Base-by-base conservation (phyloP, 2,329 filamentous ascomycete species). In the Aspergillus niger region DNA sequence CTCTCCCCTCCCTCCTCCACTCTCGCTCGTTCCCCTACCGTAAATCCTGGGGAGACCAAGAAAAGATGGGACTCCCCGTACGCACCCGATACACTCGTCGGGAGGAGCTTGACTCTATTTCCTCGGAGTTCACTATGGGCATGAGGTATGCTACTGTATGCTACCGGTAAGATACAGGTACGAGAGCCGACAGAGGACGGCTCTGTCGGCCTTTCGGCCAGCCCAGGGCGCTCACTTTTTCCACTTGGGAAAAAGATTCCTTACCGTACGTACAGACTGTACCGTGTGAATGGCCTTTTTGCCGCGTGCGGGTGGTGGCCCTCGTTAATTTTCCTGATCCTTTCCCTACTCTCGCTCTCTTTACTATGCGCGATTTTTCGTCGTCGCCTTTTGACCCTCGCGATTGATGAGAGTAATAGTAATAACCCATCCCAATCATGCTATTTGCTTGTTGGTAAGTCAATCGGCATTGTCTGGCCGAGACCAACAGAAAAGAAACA, bases 361-460 rank as follows among this genome's bases (percentile, higher is more conserved):
- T 67, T 67, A 65, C 67, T 69, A 69, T 69, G 67, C 67, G 67
- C 67, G 67, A 69, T 69, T 69, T 69, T 69, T 62, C 52, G 36
- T 47, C 59, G 54, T 47, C 26, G 63, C 43, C 61, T 52, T 36
- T 36, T 36, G 41, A 22, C 20, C 60, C 61, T 54, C 54, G 58
- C 61, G 51, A 63, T 57, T 57, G 60, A 63, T 47, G 24, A 59
- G 51, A 62, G 55, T 57, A 32, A 60, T 59, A 55, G 59, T 55
- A 43, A 61, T 60, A 17, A 52, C 55, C 55, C 51, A 58, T 36
- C 30, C 38, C 39, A 47, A 56, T 47, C 22, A 43, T 58, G 41
- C 50, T 44, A 36, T 49, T 57, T 49, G 32, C 15, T 49, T n/a
- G 44, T 28, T 49, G 17, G 39, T 43, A 43, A 43, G 39, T 26